A percentile compares a stretch with the other conserved stretches of the same genome.
Conservation (phyloP, 2,329 filamentous ascomycete species). For the Mollisia scopiformis region DNA sequence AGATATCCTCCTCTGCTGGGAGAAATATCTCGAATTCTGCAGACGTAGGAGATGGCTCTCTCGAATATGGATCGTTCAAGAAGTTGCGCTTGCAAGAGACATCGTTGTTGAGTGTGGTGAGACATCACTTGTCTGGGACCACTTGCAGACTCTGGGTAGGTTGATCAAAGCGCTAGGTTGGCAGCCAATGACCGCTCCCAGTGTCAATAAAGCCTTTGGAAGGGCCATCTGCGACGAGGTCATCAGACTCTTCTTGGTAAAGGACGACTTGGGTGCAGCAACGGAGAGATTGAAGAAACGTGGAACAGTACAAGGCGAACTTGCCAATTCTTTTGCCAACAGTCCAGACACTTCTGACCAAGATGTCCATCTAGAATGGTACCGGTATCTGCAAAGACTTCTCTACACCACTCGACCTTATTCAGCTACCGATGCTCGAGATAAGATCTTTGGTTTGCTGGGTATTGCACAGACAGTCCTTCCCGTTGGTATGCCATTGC, state of each 20-base stretch:
- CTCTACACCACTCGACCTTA: background rate
- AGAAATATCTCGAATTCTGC: background rate
- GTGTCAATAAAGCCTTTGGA: background rate
- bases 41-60: background rate
- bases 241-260: background rate
- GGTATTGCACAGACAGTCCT: conserved; percentile 5
- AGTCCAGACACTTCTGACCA: background rate
- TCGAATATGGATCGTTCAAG: background rate
- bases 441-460: conserved; percentile 14
- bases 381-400: background rate
- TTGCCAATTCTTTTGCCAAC: background rate
- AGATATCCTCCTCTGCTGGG: background rate
- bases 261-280: background rate
- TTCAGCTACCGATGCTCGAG: conserved; percentile 7
- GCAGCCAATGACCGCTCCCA: background rate
- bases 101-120: background rate
- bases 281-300: background rate
- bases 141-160: background rate
- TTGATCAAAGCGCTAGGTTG: background rate
- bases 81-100: background rate
- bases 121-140: background rate
- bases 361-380: background rate
- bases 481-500: background rate
- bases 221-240: background rate
- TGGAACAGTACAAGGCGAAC: background rate